A percentile compares a stretch with the other conserved stretches of the same genome.
Conservation (phyloP, 2,329 filamentous ascomycete species). For the Hirsutella rhossiliensis region DNA sequence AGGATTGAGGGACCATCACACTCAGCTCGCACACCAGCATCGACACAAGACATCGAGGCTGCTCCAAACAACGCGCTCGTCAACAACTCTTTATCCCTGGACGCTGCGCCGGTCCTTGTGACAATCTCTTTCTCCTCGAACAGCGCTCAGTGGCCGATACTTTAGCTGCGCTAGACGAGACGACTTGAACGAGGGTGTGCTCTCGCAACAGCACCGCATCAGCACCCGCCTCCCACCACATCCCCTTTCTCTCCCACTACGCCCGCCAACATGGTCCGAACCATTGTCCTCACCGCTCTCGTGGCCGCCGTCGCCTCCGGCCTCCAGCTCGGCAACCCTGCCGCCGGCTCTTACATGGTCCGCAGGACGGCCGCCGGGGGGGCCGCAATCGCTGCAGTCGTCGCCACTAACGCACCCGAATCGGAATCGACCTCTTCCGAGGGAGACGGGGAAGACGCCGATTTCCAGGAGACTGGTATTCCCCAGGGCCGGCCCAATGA, state of each 20-base stretch:
- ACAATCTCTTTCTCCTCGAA: too few relatives aligned
- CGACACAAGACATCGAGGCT: too few relatives aligned
- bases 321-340: constrained; percentile 9
- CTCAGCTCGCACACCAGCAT: neutral
- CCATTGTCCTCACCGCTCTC: constrained; percentile 9
- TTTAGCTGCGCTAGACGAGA: neutral
- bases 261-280: constrained; percentile 5
- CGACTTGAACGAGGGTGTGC: neutral
- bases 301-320: constrained; percentile 10
- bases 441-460: too few relatives aligned
- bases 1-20: neutral
- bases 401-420: neutral
- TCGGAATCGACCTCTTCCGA: too few relatives aligned
- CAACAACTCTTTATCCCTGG: too few relatives aligned
- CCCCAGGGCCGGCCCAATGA: too few relatives aligned
- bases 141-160: neutral
- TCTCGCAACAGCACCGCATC: neutral
- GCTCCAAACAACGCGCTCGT: too few relatives aligned
- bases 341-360: constrained; percentile 12
- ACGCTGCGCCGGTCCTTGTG: too few relatives aligned
- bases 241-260: neutral
- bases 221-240: neutral
- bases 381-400: constrained; percentile 10
- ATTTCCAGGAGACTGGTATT: too few relatives aligned
- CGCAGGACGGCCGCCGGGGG: constrained; percentile 12